A percentile compares a stretch with the other conserved stretches of the same genome.
phyloP scores from a whole-genome alignment of 306 rosid genomes.

The Cicer bijugum region DNA sequence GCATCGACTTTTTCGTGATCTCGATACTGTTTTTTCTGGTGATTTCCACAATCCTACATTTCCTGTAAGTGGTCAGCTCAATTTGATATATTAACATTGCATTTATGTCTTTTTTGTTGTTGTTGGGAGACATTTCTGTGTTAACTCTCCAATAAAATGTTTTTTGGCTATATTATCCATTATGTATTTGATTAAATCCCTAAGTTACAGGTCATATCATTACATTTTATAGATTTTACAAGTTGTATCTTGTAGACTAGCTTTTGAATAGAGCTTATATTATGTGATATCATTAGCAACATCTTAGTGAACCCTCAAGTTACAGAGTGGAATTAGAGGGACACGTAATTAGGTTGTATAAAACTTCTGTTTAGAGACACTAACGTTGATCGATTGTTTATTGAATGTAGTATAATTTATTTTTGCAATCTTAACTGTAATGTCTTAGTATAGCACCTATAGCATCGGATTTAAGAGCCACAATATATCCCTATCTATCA shows the following conservation, averaged over 20 bases:
- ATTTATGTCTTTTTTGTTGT: conserved; percentile 33
- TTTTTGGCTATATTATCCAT: conserved; percentile 28
- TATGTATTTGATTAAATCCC: conserved; percentile 6
- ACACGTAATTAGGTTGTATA: conserved; percentile 28
- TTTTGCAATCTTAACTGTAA: background rate
- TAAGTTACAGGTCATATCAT: background rate
- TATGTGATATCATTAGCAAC: conserved; percentile 14
- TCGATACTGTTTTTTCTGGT: conserved; percentile 61
- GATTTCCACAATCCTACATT: conserved; percentile 87
- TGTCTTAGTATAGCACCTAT: conserved; percentile 12
- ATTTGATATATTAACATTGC: background rate
- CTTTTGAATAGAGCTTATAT: conserved; percentile 19
- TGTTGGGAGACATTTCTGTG: background rate
- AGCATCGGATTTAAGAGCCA: conserved; percentile 12
- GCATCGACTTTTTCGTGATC: conserved; percentile 80
- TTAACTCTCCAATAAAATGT: conserved; percentile 27
- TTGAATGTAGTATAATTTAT: conserved; percentile 31
- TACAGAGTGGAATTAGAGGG: conserved; percentile 19
- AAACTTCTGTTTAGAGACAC: background rate
- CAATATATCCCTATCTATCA: background rate
- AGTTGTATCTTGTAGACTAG: background rate
- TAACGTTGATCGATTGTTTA: conserved; percentile 2
- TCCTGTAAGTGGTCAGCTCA: conserved; percentile 66
- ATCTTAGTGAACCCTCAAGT: conserved; percentile 32
- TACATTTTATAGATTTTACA: conserved; percentile 15